Base-by-base conservation (phyloP, 495 filamentous ascomycete species). In the Bacidia gigantensis region DNA sequence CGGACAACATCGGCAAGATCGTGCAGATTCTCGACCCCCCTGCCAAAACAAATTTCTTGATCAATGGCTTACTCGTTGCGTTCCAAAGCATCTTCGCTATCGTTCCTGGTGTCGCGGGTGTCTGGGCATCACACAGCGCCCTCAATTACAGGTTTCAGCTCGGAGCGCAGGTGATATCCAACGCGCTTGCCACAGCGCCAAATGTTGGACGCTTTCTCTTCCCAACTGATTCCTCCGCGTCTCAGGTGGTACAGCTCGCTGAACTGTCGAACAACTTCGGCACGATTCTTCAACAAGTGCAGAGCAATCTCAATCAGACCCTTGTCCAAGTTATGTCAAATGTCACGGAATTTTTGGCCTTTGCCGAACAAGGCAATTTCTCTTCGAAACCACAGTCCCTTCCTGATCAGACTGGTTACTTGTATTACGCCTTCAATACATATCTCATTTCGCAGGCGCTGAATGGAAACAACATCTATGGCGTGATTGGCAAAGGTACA, bases 341-440 rank as follows among this genome's bases (percentile, higher is more conserved):
- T 18, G 24, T 17, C n/a, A 26, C 41, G 0, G 53, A 55, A 17
- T 55, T 55, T 39, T n/a, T 55, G 3, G 53, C 53, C 38, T 55
- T 55, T 25, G 39, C 47, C 14, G 21, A 21, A 2, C 53, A 55
- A 46, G 53, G 46, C 5, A 55, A 46, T 17, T 55, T 55, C 11
- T 40, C 39, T n/a, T 38, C 26, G 9, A 38, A n/a, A 29, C 32
- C 40, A 17, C 53, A 24, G 11, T 32, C 32, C n/a, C 17, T 44
- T 7, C 24, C 41, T 43, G 42, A 22, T 18, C 26, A 50, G 18
- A 12, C n/a, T 0, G 29, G 42, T 12, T 55, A 50, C 24, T 47
- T 55, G 20, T 45, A 51, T n/a, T 49, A 50, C 39, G 35, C 46
- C 17, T 55, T 55, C 53, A 50, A 55, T 26, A 45, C 53, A 3